Conservation (phyloP, 768 basidiomycete species). For the Pulveroboletus sp. region DNA sequence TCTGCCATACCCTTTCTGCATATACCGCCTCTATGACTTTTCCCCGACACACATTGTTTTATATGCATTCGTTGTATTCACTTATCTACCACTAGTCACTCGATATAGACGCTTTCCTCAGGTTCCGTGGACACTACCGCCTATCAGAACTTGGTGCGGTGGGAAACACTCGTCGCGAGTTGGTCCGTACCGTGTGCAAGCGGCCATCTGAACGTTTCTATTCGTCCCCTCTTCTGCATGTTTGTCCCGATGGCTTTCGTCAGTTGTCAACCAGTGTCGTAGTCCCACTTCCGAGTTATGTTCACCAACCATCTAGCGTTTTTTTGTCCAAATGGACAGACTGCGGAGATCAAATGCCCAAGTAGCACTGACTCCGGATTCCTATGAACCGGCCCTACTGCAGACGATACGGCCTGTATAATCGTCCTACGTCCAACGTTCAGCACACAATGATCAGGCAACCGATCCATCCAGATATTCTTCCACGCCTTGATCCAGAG, state of each 20-base stretch:
- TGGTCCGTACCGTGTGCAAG: background rate
- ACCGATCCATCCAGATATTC: constrained; percentile 60
- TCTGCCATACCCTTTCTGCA: constrained; percentile 15
- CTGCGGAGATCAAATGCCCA: background rate
- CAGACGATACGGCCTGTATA: too few relatives aligned
- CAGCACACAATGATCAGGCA: constrained; percentile 26
- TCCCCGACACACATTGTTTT: constrained; percentile 8
- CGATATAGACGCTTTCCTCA: constrained; percentile 16
- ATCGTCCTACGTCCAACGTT: background rate
- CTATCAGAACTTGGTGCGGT: background rate
- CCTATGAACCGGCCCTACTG: too few relatives aligned
- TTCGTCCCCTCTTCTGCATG: background rate
- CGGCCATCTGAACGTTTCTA: background rate
- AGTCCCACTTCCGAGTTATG: background rate
- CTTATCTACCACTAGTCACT: constrained; percentile 19
- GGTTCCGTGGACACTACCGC: constrained; percentile 2
- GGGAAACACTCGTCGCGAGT: background rate
- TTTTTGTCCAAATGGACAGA: too few relatives aligned
- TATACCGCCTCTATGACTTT: constrained; percentile 15
- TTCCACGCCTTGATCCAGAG: constrained; percentile 57
- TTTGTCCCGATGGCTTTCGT: background rate
- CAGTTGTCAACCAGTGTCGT: background rate
- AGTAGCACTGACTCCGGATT: background rate
- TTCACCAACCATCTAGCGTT: background rate
- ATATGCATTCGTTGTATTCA: constrained; percentile 13